These are phyloP conservation scores for Phytophthora pinifolia DNA, from an alignment of 352 stramenopile genomes.

Conservation along the genomic window DNA sequence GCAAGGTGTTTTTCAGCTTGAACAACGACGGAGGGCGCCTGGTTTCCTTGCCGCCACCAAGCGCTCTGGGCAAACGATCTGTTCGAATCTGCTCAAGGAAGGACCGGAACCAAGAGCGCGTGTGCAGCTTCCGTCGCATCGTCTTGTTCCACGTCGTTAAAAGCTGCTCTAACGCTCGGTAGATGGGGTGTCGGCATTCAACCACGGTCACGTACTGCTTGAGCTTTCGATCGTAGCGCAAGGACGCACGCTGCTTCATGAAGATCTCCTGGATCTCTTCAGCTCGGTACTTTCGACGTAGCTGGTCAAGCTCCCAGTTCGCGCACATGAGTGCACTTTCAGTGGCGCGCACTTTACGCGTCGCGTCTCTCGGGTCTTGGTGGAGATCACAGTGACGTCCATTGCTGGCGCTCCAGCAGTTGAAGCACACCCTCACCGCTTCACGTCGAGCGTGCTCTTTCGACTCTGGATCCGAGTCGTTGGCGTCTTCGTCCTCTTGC, in stretches of 20 bases:
- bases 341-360: constrained; percentile 46
- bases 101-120: constrained; percentile 85
- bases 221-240: constrained; percentile 85
- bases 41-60: constrained; percentile 19
- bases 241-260: constrained; percentile 79
- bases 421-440: constrained; percentile 79
- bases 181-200: constrained; percentile 92
- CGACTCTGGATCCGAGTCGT: constrained; percentile 4
- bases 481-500: constrained; percentile 5
- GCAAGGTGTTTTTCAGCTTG: constrained; percentile 82
- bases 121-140: constrained; percentile 83
- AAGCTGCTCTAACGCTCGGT: constrained; percentile 68
- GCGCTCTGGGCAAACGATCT: constrained; percentile 45
- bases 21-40: constrained; percentile 59
- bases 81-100: constrained; percentile 88
- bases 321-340: constrained; percentile 90
- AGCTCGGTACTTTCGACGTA: constrained; percentile 82
- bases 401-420: constrained; percentile 92
- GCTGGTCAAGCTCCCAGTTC: constrained; percentile 91
- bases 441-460: constrained; percentile 20
- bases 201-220: constrained; percentile 90
- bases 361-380: constrained; percentile 40
- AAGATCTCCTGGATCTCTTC: constrained; percentile 95
- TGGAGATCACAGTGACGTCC: constrained; percentile 79
- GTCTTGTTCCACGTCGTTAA: constrained; percentile 83